These are phyloP conservation scores for Penicillium taxi DNA, from an alignment of 495 filamentous ascomycete species.

Conservation along the genomic window DNA sequence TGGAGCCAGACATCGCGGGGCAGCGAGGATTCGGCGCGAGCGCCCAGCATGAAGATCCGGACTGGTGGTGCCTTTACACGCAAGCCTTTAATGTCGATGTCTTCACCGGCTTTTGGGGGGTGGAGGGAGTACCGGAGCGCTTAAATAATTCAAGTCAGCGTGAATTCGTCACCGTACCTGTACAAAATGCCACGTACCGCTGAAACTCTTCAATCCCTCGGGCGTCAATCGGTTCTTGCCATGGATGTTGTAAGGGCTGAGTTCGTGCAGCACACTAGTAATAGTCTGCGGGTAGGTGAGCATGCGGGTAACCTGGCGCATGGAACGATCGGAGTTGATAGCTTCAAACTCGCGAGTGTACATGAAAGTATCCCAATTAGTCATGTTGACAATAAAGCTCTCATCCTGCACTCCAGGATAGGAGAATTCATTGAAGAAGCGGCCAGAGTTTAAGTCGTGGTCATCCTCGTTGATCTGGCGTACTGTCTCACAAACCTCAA, in stretches of 20 bases:
- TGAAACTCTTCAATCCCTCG: constrained; percentile 88
- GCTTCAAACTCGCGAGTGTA: constrained; percentile 84
- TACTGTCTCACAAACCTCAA: constrained; percentile 86
- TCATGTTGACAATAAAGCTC: constrained; percentile 90
- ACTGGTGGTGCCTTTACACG: constrained; percentile 77
- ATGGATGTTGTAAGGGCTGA: constrained; percentile 81
- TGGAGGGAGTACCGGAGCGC: constrained; percentile 91
- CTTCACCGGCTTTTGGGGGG: constrained; percentile 70
- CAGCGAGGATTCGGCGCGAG: constrained; percentile 90
- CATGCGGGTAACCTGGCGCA: constrained; percentile 85
- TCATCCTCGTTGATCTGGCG: constrained; percentile 95
- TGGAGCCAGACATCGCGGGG: constrained; percentile 93
- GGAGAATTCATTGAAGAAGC: constrained; percentile 88
- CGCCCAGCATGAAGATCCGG: constrained; percentile 88
- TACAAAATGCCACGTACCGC: constrained; percentile 57
- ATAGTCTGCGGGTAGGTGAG: constrained; percentile 92
- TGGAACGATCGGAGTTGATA: constrained; percentile 74
- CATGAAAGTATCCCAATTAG: constrained; percentile 94
- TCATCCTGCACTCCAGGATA: constrained; percentile 86
- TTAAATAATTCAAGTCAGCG: too few species aligned
- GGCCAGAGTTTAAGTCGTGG: constrained; percentile 83
- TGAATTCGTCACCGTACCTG: background rate
- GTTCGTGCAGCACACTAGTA: constrained; percentile 81
- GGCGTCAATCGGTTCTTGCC: constrained; percentile 63
- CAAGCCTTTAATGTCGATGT: constrained; percentile 65